Percentiles rank a stretch among this genome's conserved stretches.
These are phyloP conservation scores for Karstenula rhodostoma DNA, from an alignment of 2,329 filamentous ascomycete species.

Conservation along the genomic window DNA sequence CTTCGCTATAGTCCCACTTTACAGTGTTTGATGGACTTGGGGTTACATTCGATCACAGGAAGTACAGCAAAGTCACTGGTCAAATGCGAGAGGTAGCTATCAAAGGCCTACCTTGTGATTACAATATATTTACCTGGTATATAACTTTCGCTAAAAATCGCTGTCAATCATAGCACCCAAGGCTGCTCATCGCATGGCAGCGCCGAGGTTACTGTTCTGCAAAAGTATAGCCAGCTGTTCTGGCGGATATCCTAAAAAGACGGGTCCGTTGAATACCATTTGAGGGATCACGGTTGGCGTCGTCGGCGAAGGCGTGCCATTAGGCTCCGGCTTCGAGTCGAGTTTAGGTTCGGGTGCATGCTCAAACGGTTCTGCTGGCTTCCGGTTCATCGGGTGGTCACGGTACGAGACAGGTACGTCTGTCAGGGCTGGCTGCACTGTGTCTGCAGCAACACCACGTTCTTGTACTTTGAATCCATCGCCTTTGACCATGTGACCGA, in stretches of 20 bases:
- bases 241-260: constrained; percentile 83
- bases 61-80: constrained; percentile 8
- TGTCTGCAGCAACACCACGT: constrained; percentile 6
- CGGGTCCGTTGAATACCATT: constrained; percentile 90
- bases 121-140: constrained; percentile 36
- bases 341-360: constrained; percentile 10
- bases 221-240: constrained; percentile 46
- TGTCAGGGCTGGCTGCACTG: constrained; percentile 19
- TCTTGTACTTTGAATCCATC: constrained; percentile 20
- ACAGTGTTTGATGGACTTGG: too few relatives aligned
- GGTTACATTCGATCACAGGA: neutral
- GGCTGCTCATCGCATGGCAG: constrained; percentile 33
- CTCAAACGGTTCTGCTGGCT: constrained; percentile 23
- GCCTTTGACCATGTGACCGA: constrained; percentile 42
- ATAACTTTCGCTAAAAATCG: constrained; percentile 21
- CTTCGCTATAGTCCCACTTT: neutral
- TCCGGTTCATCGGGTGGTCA: constrained; percentile 15
- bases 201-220: constrained; percentile 48
- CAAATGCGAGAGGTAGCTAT: constrained; percentile 22
- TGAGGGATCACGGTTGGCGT: constrained; percentile 59
- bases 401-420: constrained; percentile 24
- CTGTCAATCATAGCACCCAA: neutral
- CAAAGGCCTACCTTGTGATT: constrained; percentile 33
- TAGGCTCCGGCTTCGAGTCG: constrained; percentile 15
- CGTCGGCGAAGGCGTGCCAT: constrained; percentile 12